Evolutionary conservation across 2,329 filamentous ascomycete species (phyloP).

Genomic region (Phaeosphaeria sp.): DNA sequence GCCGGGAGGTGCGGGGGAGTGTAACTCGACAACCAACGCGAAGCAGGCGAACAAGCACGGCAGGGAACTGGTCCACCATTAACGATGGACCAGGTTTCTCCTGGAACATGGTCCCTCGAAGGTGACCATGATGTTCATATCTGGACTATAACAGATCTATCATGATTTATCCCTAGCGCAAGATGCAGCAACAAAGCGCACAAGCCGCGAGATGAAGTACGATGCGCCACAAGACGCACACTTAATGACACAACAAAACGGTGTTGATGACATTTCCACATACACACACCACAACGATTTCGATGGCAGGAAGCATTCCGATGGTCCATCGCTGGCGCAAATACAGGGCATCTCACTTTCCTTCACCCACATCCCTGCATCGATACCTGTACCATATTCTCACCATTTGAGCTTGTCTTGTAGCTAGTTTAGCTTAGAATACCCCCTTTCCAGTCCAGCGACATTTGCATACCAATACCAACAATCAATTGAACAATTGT

Average conservation of each 20-base stretch:
- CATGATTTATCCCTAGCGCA: constrained; percentile 7
- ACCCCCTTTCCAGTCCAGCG: neutral
- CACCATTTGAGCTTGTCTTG: neutral
- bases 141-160: neutral
- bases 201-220: constrained; percentile 12
- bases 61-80: constrained; percentile 36
- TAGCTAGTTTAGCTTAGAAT: constrained; percentile 7
- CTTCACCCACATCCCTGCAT: neutral
- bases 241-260: neutral
- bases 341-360: neutral
- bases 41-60: constrained; percentile 35
- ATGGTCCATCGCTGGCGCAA: constrained; percentile 27
- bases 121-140: constrained; percentile 16
- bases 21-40: constrained; percentile 36
- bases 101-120: constrained; percentile 22
- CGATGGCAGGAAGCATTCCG: constrained; percentile 47
- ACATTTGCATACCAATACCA: constrained; percentile 1
- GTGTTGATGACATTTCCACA: neutral
- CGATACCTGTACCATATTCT: neutral
- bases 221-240: constrained; percentile 15
- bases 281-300: neutral
- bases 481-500: neutral
- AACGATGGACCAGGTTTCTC: constrained; percentile 25
- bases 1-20: constrained; percentile 35
- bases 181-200: constrained; percentile 18